Conservation (phyloP, 225 moss, liverwort and hornwort species). For the Sphagnum contortum region DNA sequence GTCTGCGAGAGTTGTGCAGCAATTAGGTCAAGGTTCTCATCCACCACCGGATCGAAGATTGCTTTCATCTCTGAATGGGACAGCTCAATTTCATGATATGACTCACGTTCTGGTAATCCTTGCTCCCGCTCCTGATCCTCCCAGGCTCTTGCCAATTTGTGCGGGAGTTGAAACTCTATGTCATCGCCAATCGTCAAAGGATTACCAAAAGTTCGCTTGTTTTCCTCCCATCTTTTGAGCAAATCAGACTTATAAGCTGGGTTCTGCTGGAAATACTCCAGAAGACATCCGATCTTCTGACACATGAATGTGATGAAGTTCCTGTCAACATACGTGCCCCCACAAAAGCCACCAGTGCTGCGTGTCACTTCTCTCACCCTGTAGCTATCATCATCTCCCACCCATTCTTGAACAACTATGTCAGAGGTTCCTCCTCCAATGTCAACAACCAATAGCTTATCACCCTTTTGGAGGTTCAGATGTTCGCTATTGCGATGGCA, state of each 20-base stretch:
- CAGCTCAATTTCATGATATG: slow-evolving; percentile 14
- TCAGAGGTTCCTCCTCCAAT: slow-evolving; percentile 56
- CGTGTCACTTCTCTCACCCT: slow-evolving; percentile 15
- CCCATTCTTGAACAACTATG: slow-evolving; percentile 22
- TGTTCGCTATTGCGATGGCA: slow-evolving; percentile 5
- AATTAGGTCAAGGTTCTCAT: slow-evolving; percentile 16
- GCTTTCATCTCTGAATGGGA: slow-evolving; percentile 13
- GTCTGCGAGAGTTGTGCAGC: slow-evolving; percentile 3
- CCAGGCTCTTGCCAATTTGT: slow-evolving; percentile 17
- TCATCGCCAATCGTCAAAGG: not conserved
- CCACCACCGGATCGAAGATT: slow-evolving; percentile 20
- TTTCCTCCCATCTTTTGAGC: slow-evolving; percentile 10
- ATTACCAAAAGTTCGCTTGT: slow-evolving; percentile 15
- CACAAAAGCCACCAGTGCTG: slow-evolving; percentile 24
- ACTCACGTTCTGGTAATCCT: not conserved
- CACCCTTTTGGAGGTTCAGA: slow-evolving; percentile 1
- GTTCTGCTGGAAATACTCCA: not conserved
- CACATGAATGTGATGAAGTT: slow-evolving; percentile 17
- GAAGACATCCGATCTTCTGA: slow-evolving; percentile 24
- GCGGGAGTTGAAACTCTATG: slow-evolving; percentile 8
- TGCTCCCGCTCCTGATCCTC: slow-evolving; percentile 2
- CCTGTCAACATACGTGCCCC: slow-evolving; percentile 29
- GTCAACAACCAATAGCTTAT: slow-evolving; percentile 27
- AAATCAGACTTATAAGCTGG: slow-evolving; percentile 1
- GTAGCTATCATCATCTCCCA: not conserved